Evolutionary conservation across 805 yeast species (phyloP), one percentile per base, ranked within the genome.

Genomic region (Lipomyces japonicus): DNA sequence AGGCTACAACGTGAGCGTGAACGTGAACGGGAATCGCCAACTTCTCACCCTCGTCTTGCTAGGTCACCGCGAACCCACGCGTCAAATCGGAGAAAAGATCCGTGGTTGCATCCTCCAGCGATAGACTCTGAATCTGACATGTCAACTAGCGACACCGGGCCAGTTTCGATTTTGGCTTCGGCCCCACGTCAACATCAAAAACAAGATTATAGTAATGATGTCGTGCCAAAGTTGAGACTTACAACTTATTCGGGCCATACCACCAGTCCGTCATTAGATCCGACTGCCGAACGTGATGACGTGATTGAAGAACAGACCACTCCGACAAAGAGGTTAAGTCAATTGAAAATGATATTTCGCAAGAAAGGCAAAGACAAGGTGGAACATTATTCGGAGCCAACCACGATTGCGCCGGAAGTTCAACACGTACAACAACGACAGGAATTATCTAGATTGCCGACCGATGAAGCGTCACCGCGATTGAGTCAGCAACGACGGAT

Each of bases 211-310:
- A 6, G n/a, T n/a, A 19, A 30, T 16, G 9, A 32, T 9, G 35
- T 10, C 4, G 35, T 22, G 5, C 57, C 57, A 3, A 39, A 37
- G 14, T 19, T 53, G 30, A 12, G 49, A 31, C 37, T 53, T 26
- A 53, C 55, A 2, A 53, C 57, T 9, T 45, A 51, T 2, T 53
- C 57, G 6, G 57, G 57, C 3, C 49, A 44, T 24, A 51, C 55
- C 24, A 50, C 49, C 4, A 39, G 26, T 31, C 53, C 51, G 18
- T 53, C 55, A 6, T 50, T 42, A 24, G 57, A 53, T 19, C 35
- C 57, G 39, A 30, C n/a, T 24, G 24, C 30, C 19, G 26, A 3
- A 18, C 6, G 10, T 4, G 19, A 14, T 24, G 32, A 25, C 39
- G 34, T 16, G 40, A 28, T 25, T 25, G 22, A 23, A 23, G 18